Evolutionary conservation across 768 basidiomycete species (phyloP).

Genomic region (Macrocybe gigantea): DNA sequence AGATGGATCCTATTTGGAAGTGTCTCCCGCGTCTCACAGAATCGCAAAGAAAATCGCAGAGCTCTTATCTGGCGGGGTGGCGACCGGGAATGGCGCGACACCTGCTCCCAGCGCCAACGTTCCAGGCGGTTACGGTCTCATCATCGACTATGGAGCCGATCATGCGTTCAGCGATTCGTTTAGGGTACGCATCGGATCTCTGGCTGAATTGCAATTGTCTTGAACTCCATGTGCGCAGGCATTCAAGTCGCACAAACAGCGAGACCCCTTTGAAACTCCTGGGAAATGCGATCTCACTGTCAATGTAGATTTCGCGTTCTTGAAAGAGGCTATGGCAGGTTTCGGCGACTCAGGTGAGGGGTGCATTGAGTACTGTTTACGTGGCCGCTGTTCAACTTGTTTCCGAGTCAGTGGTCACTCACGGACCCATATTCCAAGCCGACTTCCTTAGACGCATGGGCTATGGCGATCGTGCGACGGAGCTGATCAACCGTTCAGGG

Average conservation of each 20-base stretch:
- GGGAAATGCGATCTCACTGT: slow-evolving; percentile 90
- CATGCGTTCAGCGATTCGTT: slow-evolving; percentile 68
- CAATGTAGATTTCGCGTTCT: slow-evolving; percentile 94
- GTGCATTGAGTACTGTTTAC: not conserved
- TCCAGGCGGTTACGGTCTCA: slow-evolving; percentile 53
- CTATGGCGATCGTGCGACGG: slow-evolving; percentile 56
- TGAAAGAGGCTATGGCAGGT: slow-evolving; percentile 62
- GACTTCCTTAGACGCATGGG: slow-evolving; percentile 80
- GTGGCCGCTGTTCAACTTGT: not conserved
- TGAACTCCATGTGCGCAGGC: slow-evolving; percentile 44
- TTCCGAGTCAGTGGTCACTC: slow-evolving; percentile 35
- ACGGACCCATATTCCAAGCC: slow-evolving; percentile 73
- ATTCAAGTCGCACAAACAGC: slow-evolving; percentile 82
- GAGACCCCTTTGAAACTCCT: slow-evolving; percentile 78
- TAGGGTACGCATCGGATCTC: slow-evolving; percentile 48
- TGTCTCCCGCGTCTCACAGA: slow-evolving; percentile 66
- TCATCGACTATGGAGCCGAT: slow-evolving; percentile 87
- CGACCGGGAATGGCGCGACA: not conserved
- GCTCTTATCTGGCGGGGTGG: slow-evolving; percentile 32
- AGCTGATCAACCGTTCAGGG: slow-evolving; percentile 42
- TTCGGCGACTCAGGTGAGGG: slow-evolving; percentile 39
- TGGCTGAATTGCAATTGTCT: not conserved
- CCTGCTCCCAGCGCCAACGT: not conserved
- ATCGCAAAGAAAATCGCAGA: slow-evolving; percentile 65
- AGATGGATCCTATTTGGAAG: slow-evolving; percentile 71